A percentile compares a stretch with the other conserved stretches of the same genome.
Evolutionary conservation across 352 stramenopile genomes (phyloP).

Genomic region (Phytopythium kandeliae): DNA sequence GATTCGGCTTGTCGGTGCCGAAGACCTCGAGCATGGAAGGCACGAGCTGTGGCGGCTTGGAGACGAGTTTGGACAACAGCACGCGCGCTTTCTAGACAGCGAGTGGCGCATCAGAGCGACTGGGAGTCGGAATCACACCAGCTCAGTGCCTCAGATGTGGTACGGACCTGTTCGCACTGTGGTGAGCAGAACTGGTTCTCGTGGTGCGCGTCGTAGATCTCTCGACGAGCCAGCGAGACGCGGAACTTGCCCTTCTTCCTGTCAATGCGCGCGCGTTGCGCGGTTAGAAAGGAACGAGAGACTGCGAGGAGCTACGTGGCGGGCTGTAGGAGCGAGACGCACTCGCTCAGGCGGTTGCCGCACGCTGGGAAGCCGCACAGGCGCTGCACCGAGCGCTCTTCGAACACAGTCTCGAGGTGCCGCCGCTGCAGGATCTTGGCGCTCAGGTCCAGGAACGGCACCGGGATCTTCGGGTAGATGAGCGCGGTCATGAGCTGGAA

Average conservation of each 20-base stretch:
- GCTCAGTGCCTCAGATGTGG: too few species aligned
- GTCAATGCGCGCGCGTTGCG: not conserved
- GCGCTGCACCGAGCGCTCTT: conserved; percentile 62
- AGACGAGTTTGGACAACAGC: conserved; percentile 47
- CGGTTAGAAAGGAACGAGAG: not conserved
- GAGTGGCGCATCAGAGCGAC: conserved; percentile 4
- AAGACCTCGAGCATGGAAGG: conserved; percentile 76
- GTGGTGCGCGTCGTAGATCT: conserved; percentile 77
- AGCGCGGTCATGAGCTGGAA: conserved; percentile 81
- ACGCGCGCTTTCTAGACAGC: conserved; percentile 59
- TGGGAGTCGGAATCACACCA: too few species aligned
- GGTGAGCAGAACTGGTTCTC: conserved; percentile 82
- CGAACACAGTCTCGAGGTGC: conserved; percentile 79
- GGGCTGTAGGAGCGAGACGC: conserved; percentile 4
- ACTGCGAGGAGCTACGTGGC: conserved; percentile 7
- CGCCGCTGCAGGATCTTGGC: conserved; percentile 63
- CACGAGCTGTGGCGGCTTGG: conserved; percentile 81
- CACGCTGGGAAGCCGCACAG: conserved; percentile 76
- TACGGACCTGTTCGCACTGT: conserved; percentile 53
- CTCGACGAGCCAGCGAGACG: conserved; percentile 59
- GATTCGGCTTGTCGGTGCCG: conserved; percentile 71
- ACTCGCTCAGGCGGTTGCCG: conserved; percentile 43
- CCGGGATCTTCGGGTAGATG: conserved; percentile 50
- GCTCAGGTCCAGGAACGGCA: conserved; percentile 65
- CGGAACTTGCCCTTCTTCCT: conserved; percentile 67